A percentile compares a stretch with the other conserved stretches of the same genome.
Evolutionary conservation across 139 green algal species (phyloP).

Genomic region (Picochlorum sp.): DNA sequence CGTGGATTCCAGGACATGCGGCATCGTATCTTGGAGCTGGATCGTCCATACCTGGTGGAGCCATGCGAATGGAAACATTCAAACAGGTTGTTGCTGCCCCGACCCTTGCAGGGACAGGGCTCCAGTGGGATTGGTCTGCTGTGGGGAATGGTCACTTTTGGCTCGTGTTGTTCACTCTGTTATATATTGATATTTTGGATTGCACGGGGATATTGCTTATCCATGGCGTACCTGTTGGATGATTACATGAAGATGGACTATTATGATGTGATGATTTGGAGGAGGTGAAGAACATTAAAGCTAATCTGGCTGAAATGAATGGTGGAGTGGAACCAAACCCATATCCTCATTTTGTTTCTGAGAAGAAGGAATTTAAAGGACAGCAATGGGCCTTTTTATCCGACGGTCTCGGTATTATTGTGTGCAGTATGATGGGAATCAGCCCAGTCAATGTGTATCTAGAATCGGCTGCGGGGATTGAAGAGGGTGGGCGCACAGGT

Average conservation of each 20-base stretch:
- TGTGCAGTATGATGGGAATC: constrained; percentile 63
- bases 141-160: constrained; percentile 35
- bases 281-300: background rate
- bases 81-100: constrained; percentile 47
- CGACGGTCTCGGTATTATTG: constrained; percentile 57
- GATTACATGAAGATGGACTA: constrained; percentile 35
- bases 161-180: constrained; percentile 65
- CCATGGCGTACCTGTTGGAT: constrained; percentile 65
- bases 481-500: constrained; percentile 63
- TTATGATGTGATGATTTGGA: constrained; percentile 16
- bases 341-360: constrained; percentile 50
- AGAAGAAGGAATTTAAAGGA: constrained; percentile 45
- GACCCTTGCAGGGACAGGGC: constrained; percentile 27
- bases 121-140: constrained; percentile 36
- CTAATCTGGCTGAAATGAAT: background rate
- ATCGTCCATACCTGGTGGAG: constrained; percentile 38
- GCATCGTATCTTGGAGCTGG: constrained; percentile 48
- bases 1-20: constrained; percentile 64
- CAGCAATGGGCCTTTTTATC: constrained; percentile 49
- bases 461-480: constrained; percentile 60
- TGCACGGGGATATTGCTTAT: constrained; percentile 63
- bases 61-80: constrained; percentile 48
- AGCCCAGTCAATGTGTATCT: constrained; percentile 63
- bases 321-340: background rate
- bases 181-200: constrained; percentile 79